phyloP scores from a whole-genome alignment of 2,329 filamentous ascomycete species.

The Blastomyces percursus region DNA sequence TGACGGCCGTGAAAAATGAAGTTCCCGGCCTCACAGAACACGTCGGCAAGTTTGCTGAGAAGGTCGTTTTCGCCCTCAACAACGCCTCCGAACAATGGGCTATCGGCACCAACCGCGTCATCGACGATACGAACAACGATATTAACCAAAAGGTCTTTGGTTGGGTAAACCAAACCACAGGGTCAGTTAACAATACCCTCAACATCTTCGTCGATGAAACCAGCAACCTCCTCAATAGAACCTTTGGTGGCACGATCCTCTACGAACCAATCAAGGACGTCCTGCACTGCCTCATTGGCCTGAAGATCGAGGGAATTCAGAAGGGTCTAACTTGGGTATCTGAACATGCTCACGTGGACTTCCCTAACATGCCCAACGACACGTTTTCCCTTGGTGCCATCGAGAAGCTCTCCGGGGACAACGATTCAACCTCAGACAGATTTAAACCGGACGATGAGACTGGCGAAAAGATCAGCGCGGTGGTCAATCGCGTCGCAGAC shows the following conservation, averaged over 20 bases:
- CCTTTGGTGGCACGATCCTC: conserved; percentile 74
- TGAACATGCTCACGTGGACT: conserved; percentile 69
- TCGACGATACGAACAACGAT: conserved; percentile 52
- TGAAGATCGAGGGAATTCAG: conserved; percentile 77
- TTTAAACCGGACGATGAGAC: conserved; percentile 65
- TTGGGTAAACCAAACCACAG: conserved; percentile 76
- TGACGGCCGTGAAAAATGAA: conserved; percentile 60
- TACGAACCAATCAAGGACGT: conserved; percentile 68
- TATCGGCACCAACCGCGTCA: conserved; percentile 59
- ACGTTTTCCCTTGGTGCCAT: conserved; percentile 73
- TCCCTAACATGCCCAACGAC: conserved; percentile 67
- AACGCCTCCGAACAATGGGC: conserved; percentile 69
- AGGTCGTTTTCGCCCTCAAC: conserved; percentile 62
- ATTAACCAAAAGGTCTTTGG: conserved; percentile 79
- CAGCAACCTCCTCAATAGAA: conserved; percentile 58
- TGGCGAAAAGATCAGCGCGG: conserved; percentile 69
- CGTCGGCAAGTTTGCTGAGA: conserved; percentile 67
- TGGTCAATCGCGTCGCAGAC: conserved; percentile 58
- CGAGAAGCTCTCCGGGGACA: conserved; percentile 39
- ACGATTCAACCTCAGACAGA: conserved; percentile 46
- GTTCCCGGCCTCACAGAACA: conserved; percentile 63
- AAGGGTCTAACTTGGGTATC: conserved; percentile 88
- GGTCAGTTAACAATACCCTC: conserved; percentile 73
- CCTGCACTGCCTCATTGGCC: conserved; percentile 72
- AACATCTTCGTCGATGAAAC: conserved; percentile 72